Conservation (phyloP, 768 basidiomycete genomes). For the Xerocomellus chrysenteron region DNA sequence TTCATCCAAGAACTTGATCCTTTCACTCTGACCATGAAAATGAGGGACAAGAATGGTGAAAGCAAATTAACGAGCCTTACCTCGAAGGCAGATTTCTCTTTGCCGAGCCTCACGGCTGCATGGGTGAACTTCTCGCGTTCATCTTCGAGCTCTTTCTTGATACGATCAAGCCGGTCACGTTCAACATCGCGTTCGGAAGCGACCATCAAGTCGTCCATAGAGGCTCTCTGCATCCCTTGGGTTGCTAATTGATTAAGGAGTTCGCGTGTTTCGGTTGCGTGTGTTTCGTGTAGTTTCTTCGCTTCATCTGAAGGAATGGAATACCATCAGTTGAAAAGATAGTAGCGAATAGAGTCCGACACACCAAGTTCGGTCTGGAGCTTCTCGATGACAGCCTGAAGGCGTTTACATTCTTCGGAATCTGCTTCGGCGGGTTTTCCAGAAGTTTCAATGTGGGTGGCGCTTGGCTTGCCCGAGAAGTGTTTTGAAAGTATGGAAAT, state of each 20-base stretch:
- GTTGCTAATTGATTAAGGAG: slow-evolving; percentile 55
- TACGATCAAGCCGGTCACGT: slow-evolving; percentile 49
- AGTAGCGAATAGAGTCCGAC: slow-evolving; percentile 14
- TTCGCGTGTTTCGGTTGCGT: slow-evolving; percentile 47
- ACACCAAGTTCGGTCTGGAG: slow-evolving; percentile 61
- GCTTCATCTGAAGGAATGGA: slow-evolving; percentile 40
- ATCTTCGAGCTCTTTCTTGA: slow-evolving; percentile 57
- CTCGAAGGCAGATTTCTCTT: slow-evolving; percentile 66
- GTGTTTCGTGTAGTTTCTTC: slow-evolving; percentile 43
- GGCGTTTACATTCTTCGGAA: slow-evolving; percentile 44
- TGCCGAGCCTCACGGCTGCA: slow-evolving; percentile 59
- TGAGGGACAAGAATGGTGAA: slow-evolving; percentile 1
- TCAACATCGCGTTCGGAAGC: slow-evolving; percentile 55
- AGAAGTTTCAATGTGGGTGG: slow-evolving; percentile 13
- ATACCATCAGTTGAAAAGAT: slow-evolving; percentile 8
- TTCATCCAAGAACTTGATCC: slow-evolving; percentile 61
- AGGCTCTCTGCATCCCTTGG: slow-evolving; percentile 35
- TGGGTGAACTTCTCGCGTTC: slow-evolving; percentile 66
- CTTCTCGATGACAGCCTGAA: slow-evolving; percentile 49
- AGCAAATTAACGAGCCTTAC: slow-evolving; percentile 36
- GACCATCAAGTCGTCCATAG: slow-evolving; percentile 48
- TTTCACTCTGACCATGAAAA: slow-evolving; percentile 49
- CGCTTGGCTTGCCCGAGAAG: slow-evolving; percentile 10
- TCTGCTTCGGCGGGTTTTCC: slow-evolving; percentile 27
- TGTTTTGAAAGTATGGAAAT: slow-evolving; percentile 34